Evolutionary conservation across 148 eudicot species (phyloP), one percentile per base, ranked within the genome.

Genomic region (Fagopyrum tataricum): DNA sequence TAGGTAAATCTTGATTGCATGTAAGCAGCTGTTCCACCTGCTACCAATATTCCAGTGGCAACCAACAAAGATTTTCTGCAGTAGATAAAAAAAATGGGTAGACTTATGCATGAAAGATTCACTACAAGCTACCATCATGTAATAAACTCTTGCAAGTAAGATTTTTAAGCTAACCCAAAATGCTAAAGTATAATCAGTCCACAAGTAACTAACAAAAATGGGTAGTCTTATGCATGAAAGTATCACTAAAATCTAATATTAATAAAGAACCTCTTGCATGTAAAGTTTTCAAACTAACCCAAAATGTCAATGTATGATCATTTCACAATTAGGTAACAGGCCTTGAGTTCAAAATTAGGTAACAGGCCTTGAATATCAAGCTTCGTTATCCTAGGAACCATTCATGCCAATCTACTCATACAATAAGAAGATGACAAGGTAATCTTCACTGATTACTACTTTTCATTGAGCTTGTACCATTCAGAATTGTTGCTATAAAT

Each of bases 11-110:
- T 87, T 62, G 93, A 89, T 58, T 88, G 91, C 80, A 88, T 77
- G 73, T 89, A 95, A 17, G 84, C 93, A 76, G 93, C 92, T 72
- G 92, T 78, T 75, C 98, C 96, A 77, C 97, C 92, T 73, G 90
- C 97, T 78, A 82, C 96, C 67, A 86, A 75, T 41, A 91, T 78
- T 41, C 96, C 90, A 75, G 97, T 80, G 42, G 98, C 96, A 82
- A 95, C 74, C 77, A 95, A 78, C 55, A 95, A 70, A 72, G 92
- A 81, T 79, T 88, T 95, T 89, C 98, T 95, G 87, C 71, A 81
- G 62, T 55, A 52, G 44, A 72, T 9, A 43, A 40, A 52, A 39
- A 37, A 64, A 37, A 64, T 14, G 43, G 69, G 44, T 24, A 31
- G 69, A 26, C 7, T 64, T 64, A 18, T 37, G 69, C 69, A 64